Evolutionary conservation across 805 yeast genomes (phyloP).

Genomic region (Cephaloascus albidus): DNA sequence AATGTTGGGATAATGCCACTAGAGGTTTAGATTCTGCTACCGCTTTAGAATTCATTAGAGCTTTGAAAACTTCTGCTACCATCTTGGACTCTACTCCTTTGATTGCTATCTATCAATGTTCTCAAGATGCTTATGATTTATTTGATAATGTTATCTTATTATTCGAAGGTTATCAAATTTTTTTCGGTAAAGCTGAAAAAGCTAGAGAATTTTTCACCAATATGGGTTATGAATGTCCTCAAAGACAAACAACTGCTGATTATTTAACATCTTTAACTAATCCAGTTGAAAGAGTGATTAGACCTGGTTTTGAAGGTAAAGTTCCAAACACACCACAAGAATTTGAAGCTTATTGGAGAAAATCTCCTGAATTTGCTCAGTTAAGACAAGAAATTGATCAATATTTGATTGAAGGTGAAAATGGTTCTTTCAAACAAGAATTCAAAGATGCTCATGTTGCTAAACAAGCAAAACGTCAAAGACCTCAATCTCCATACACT

Average conservation of each 20-base stretch:
- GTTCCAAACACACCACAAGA: slow-evolving; percentile 47
- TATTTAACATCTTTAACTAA: slow-evolving; percentile 46
- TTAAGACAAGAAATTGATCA: slow-evolving; percentile 37
- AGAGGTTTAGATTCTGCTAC: slow-evolving; percentile 69
- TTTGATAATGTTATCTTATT: slow-evolving; percentile 45
- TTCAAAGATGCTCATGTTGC: slow-evolving; percentile 36
- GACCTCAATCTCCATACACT: slow-evolving; percentile 42
- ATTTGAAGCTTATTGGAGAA: slow-evolving; percentile 40
- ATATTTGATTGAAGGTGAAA: too few species aligned
- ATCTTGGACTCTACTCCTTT: slow-evolving; percentile 41
- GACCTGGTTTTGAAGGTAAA: slow-evolving; percentile 30
- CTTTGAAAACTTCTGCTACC: slow-evolving; percentile 46
- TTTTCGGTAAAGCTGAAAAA: slow-evolving; percentile 32
- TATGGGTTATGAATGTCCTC: slow-evolving; percentile 50
- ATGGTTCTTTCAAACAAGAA: slow-evolving; percentile 10
- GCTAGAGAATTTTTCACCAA: slow-evolving; percentile 40
- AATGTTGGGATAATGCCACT: slow-evolving; percentile 62
- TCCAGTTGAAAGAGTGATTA: slow-evolving; percentile 37
- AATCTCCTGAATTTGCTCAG: slow-evolving; percentile 28
- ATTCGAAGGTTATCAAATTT: slow-evolving; percentile 50
- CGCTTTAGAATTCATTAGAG: slow-evolving; percentile 53
- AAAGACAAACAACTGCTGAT: slow-evolving; percentile 52
- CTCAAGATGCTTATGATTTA: slow-evolving; percentile 44
- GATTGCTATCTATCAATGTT: slow-evolving; percentile 53
- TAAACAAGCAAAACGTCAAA: slow-evolving; percentile 37